These are phyloP conservation scores for Syzygium aromaticum DNA, from an alignment of 345 rosid species.

Conservation along the genomic window DNA sequence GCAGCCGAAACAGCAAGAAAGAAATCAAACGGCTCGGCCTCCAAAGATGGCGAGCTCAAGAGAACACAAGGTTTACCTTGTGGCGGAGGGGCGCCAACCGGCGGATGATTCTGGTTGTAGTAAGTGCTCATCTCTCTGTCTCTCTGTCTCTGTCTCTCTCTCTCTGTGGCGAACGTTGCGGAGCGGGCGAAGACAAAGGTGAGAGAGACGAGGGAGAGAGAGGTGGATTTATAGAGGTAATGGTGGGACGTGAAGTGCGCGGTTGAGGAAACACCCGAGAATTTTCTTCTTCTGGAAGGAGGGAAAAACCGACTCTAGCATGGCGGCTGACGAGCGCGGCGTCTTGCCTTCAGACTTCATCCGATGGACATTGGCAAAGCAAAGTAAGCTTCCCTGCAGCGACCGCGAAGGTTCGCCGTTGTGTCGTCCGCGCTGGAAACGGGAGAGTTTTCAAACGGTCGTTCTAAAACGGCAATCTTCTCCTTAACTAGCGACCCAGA, in stretches of 20 bases:
- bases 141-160: not conserved
- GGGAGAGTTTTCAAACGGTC: not conserved
- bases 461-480: not conserved
- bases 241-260: not conserved
- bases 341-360: not conserved
- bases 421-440: not conserved
- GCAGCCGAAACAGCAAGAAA: no score
- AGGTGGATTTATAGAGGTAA: not conserved
- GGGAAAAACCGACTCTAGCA: not conserved
- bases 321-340: not conserved
- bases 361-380: not conserved
- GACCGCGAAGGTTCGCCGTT: not conserved
- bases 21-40: not conserved
- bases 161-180: not conserved
- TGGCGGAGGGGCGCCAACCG: conserved; percentile 60
- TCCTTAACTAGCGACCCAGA: not conserved
- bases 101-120: conserved; percentile 45
- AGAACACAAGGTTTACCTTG: conserved; percentile 29
- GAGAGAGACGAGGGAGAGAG: not conserved
- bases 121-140: conserved; percentile 23
- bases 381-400: not conserved
- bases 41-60: not conserved
- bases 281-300: not conserved
- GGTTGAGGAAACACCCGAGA: not conserved
- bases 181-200: not conserved